phyloP scores from a whole-genome alignment of 768 basidiomycete species.

The Artomyces pyxidatus region DNA sequence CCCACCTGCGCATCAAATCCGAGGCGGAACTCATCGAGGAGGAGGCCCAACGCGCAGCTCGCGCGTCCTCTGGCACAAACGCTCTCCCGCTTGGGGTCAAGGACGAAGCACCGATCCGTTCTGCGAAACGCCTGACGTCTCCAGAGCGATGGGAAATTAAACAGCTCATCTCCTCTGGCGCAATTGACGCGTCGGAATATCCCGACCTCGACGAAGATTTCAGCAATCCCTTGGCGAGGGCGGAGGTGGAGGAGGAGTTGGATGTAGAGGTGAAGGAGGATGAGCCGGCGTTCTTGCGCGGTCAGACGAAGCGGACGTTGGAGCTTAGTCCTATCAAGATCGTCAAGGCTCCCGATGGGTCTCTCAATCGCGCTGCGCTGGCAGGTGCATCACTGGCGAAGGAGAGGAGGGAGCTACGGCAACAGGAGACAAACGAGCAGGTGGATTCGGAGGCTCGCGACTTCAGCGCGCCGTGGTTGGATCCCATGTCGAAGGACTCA shows the following conservation, averaged over 20 bases:
- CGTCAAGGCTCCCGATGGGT: constrained; percentile 97
- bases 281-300: constrained; percentile 91
- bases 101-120: constrained; percentile 51
- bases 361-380: constrained; percentile 89
- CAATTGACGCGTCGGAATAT: constrained; percentile 86
- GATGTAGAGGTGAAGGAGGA: constrained; percentile 97
- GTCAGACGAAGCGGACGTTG: constrained; percentile 92
- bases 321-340: constrained; percentile 97
- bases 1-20: constrained; percentile 89
- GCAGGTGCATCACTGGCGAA: constrained; percentile 91
- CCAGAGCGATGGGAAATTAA: constrained; percentile 99
- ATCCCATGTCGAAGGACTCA: constrained; percentile 87
- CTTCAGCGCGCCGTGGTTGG: constrained; percentile 94
- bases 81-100: constrained; percentile 66
- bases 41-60: constrained; percentile 54
- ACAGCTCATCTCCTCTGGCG: constrained; percentile 94
- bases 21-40: constrained; percentile 86
- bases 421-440: constrained; percentile 90
- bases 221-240: constrained; percentile 63
- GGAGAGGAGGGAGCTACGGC: constrained; percentile 88
- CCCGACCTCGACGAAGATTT: constrained; percentile 88
- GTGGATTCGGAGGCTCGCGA: constrained; percentile 93
- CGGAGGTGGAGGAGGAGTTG: constrained; percentile 91
- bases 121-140: constrained; percentile 85
- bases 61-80: constrained; percentile 76